A percentile compares a stretch with the other conserved stretches of the same genome.
Conservation (phyloP, 2,329 filamentous ascomycete genomes). For the Bipolaris gigantea region DNA sequence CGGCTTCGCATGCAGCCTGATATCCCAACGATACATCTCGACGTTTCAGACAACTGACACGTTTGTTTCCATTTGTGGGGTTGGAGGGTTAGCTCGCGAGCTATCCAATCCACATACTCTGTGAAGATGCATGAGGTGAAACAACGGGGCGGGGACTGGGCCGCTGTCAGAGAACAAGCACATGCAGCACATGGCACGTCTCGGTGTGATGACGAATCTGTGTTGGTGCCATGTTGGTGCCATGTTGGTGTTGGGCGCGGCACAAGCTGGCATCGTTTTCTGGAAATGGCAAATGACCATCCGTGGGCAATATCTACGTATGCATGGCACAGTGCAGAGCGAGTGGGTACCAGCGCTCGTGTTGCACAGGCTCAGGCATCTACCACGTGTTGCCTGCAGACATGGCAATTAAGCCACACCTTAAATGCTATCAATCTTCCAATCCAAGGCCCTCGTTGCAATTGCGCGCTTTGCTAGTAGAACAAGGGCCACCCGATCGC, state of each 20-base stretch:
- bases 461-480: neutral
- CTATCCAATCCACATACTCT: too few species aligned
- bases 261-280: neutral
- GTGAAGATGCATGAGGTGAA: neutral
- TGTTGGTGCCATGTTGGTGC: neutral
- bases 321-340: neutral
- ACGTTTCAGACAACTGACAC: neutral
- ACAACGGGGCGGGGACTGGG: neutral
- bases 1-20: neutral
- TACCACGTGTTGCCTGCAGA: neutral
- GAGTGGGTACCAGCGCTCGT: neutral
- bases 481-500: conserved; percentile 1
- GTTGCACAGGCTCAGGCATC: conserved; percentile 1
- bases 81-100: neutral
- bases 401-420: neutral
- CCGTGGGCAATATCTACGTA: neutral
- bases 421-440: neutral
- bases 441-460: neutral
- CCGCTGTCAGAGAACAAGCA: neutral
- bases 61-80: neutral
- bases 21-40: neutral
- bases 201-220: conserved; percentile 1
- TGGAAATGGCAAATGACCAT: neutral
- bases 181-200: neutral
- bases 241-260: neutral